Percentiles rank a stretch among this genome's conserved stretches.
These are phyloP conservation scores for Aspergillus puulaauensis DNA, from an alignment of 2,329 filamentous ascomycete genomes.

Conservation along the genomic window DNA sequence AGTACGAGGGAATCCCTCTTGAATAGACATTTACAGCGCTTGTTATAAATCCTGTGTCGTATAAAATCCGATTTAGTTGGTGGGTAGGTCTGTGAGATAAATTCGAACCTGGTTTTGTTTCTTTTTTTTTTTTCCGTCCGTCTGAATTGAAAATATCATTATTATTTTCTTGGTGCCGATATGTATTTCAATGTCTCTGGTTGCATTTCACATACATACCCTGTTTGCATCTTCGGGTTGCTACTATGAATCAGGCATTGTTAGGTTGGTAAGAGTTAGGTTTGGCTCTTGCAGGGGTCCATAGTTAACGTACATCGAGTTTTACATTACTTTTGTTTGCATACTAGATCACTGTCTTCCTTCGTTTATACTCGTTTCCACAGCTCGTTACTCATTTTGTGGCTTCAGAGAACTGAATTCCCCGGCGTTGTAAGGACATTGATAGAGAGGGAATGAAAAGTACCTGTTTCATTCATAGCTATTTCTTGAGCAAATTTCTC, in stretches of 20 bases:
- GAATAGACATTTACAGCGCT: constrained; percentile 35
- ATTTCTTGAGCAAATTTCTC: background rate
- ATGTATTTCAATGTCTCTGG: constrained; percentile 7
- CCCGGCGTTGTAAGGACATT: background rate
- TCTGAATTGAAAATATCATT: constrained; percentile 9
- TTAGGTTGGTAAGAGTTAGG: constrained; percentile 15
- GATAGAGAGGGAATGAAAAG: background rate
- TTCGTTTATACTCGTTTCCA: background rate
- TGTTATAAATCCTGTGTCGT: constrained; percentile 12
- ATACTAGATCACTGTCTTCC: background rate
- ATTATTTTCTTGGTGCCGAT: background rate
- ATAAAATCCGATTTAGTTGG: constrained; percentile 18
- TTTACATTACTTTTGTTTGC: background rate
- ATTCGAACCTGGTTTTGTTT: constrained; percentile 11
- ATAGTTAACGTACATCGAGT: constrained; percentile 18
- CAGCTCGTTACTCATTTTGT: background rate
- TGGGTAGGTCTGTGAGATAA: constrained; percentile 19
- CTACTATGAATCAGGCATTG: constrained; percentile 27
- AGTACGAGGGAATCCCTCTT: constrained; percentile 82
- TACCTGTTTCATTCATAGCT: background rate
- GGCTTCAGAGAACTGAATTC: background rate
- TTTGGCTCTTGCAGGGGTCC: constrained; percentile 17
- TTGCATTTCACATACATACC: constrained; percentile 27
- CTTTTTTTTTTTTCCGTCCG: constrained; percentile 2
- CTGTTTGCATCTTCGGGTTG: constrained; percentile 28